Base-by-base conservation (phyloP, 768 basidiomycete genomes). In the Hypsizygus marmoreus region DNA sequence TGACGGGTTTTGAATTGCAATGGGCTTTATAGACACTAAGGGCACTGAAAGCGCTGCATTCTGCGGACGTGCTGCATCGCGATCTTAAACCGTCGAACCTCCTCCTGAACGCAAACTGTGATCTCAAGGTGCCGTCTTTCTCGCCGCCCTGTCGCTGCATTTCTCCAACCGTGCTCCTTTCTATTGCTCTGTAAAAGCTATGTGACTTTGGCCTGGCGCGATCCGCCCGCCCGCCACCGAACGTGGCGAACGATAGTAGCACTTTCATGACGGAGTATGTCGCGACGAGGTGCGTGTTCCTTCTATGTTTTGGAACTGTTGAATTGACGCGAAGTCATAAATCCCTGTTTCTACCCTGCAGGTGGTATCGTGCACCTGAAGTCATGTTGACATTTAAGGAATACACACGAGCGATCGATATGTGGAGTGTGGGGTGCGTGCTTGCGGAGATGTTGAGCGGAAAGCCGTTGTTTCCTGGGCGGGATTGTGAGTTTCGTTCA, bases 351-450 rank as follows among this genome's bases (percentile, higher is more conserved):
- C 23, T 8, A n/a, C n/a, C n/a, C 4, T 16, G 30, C 35, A 85
- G 92, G 60, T 97, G 95, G 95, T 98, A 97, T 63, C 84, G 95
- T 23, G 95, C 95, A 0, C 95, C 95, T 0, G 95, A 97, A 64
- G 91, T 98, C 50, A 97, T 98, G 95, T 78, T 98, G 26, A 95
- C 92, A 0, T 97, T 97, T 74, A 93, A 95, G 61, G 86, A 95
- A 71, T 97, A 97, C 64, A 94, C 92, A 4, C 80, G 81, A 25
- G 87, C 87, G 0, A 88, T 91, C 64, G 89, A 91, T 53, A 79
- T 92, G 62, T 93, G 90, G 91, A 84, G 82, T 47, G 88, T 91
- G 14, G 88, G 90, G 1, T 92, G 90, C 60, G 84, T 91, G 2
- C 68, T 91, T 37, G 95, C 94, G 6, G 94, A 95, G 68, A 93